These are phyloP conservation scores for Taphrina wiesneri DNA, from an alignment of 1,139 yeast genomes.

Conservation along the genomic window DNA sequence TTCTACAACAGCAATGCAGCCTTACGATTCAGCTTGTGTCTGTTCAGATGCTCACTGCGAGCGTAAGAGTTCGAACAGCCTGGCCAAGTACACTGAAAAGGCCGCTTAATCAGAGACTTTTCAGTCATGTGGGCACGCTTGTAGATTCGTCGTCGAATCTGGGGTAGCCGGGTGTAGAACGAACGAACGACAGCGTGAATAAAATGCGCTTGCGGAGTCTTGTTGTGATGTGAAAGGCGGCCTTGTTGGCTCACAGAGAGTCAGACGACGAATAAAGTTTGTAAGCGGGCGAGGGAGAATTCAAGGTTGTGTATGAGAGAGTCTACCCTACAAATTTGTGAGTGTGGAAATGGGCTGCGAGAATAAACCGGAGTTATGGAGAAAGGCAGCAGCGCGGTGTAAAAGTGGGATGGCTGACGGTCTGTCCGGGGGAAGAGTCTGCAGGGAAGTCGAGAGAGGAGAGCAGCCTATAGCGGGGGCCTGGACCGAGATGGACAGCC, in stretches of 20 bases:
- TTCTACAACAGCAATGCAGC: neutral
- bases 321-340: neutral
- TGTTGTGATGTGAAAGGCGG: too few species aligned
- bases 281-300: neutral
- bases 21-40: constrained; percentile 30
- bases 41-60: constrained; percentile 29
- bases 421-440: neutral
- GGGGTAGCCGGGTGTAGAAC: too few species aligned
- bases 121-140: neutral
- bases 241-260: too few species aligned
- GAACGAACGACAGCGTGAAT: too few species aligned
- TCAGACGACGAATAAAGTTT: too few species aligned
- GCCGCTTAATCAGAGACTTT: constrained; percentile 2
- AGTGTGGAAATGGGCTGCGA: neutral
- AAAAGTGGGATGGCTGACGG: constrained; percentile 2
- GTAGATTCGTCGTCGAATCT: neutral
- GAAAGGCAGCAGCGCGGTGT: neutral
- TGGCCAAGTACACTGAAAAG: constrained; percentile 28
- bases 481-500: neutral
- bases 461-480: neutral
- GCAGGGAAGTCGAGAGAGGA: neutral
- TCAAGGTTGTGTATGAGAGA: neutral
- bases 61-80: constrained; percentile 32
- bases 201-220: too few species aligned
- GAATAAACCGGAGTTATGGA: constrained; percentile 11